Conservation (phyloP, 2,329 filamentous ascomycete species). For the Ophiostoma ips region DNA sequence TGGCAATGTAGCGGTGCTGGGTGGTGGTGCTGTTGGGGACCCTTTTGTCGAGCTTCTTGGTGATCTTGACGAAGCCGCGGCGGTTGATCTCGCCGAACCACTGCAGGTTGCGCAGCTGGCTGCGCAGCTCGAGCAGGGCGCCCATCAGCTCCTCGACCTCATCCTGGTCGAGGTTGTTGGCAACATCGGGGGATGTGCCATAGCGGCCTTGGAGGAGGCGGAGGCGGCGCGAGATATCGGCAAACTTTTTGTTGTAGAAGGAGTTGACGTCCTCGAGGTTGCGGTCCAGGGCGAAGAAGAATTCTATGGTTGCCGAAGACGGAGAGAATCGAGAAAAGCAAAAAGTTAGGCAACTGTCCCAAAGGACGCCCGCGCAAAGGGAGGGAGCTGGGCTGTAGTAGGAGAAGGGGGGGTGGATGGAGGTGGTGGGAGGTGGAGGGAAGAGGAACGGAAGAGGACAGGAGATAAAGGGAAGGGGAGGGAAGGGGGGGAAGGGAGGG, state of each 20-base stretch:
- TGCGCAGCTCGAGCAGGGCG: conserved; percentile 75
- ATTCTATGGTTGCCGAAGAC: conserved; percentile 44
- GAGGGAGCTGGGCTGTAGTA: no score
- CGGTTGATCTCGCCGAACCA: conserved; percentile 98
- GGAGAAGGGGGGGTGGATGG: conserved; percentile 1
- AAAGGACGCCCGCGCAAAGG: conserved; percentile 12
- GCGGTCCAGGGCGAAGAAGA: conserved; percentile 92
- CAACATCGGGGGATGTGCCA: conserved; percentile 55
- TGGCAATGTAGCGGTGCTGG: conserved; percentile 75
- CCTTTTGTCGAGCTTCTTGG: conserved; percentile 97
- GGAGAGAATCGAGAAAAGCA: neutral
- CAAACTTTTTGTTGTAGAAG: conserved; percentile 94
- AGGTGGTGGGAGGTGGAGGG: neutral
- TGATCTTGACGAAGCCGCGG: conserved; percentile 92
- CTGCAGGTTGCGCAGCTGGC: conserved; percentile 77
- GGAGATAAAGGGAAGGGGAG: neutral
- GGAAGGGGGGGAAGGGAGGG: no score
- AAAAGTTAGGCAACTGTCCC: conserved; percentile 23
- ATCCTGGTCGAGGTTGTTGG: conserved; percentile 66
- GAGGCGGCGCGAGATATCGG: conserved; percentile 69
- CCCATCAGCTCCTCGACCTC: conserved; percentile 86
- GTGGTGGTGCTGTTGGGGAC: conserved; percentile 58
- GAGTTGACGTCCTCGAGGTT: conserved; percentile 93
- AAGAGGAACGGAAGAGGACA: neutral
- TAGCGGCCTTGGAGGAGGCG: conserved; percentile 81